Percentiles rank a stretch among this genome's conserved stretches.
phyloP scores from a whole-genome alignment of 441 rosid species.

The Syzygium syzygioides region DNA sequence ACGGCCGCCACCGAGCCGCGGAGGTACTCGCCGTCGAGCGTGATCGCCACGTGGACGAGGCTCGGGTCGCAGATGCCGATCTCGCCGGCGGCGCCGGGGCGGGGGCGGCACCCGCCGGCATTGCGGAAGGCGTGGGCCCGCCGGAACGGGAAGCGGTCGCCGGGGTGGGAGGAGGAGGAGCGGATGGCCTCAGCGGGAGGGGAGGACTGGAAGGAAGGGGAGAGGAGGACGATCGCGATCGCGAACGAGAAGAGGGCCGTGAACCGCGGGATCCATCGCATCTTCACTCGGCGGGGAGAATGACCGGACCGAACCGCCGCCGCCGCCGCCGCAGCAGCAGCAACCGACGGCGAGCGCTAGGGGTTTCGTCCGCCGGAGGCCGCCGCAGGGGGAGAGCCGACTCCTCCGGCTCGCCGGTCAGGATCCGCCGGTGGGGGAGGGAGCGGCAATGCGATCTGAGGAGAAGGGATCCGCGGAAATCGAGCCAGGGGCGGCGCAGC shows the following conservation, averaged over 20 bases:
- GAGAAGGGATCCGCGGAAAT: neutral
- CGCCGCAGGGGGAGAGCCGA: neutral
- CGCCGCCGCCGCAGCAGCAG: neutral
- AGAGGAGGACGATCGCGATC: neutral
- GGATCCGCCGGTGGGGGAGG: neutral
- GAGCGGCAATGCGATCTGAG: neutral
- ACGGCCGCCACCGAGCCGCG: neutral
- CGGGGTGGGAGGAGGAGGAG: neutral
- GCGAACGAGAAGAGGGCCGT: neutral
- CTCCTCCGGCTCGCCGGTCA: neutral
- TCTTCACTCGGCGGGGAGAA: neutral
- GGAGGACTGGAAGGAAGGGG: slow-evolving; percentile 10
- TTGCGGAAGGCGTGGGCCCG: neutral
- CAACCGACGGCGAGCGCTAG: neutral
- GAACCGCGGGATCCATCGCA: neutral
- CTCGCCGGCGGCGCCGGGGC: neutral
- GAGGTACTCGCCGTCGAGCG: neutral
- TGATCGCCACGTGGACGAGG: slow-evolving; percentile 1
- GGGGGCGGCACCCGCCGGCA: neutral
- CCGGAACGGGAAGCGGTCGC: neutral
- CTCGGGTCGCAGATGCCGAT: neutral
- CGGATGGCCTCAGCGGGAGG: slow-evolving; percentile 4
- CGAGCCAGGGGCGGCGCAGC: neutral
- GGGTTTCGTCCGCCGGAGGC: neutral
- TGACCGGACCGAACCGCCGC: neutral